Base-by-base conservation (phyloP, 345 rosid species). In the Euphorbia tirucalli region DNA sequence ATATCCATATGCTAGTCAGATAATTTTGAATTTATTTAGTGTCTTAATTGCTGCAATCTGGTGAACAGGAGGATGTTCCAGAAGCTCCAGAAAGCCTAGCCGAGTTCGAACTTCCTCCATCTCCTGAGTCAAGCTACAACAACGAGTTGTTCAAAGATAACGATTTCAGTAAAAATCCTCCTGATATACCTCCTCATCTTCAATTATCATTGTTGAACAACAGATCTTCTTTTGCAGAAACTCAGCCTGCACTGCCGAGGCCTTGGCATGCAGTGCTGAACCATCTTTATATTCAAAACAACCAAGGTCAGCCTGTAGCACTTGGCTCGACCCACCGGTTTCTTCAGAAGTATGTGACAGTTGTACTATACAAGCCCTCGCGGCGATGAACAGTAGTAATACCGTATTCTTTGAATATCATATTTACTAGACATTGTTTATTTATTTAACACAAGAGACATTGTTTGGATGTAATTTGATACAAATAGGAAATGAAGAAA, bases 111-210 rank as follows among this genome's bases (percentile, higher is more conserved):
- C 21, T 75, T 65, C 89, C 93, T 43, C 76, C 88, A 57, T 89
- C 93, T 27, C 93, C 93, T 0, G 66, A 68, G 63, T 82, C 85
- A 70, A 87, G 90, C 78, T 89, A 89, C 59, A 68, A 77, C 65
- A 87, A 70, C 52, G 70, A 69, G 52, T 46, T 76, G 16, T 39
- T 85, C 22, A 56, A 30, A 7, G 85, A 81, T 6, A 65, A 24
- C 3, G 93, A 89, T 74, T 83, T 87, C 32, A 72, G 83, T 48
- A 87, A 85, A 79, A 78, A 68, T 28, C 93, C 90, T 1, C 93
- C 90, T 7, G 85, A 80, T 3, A 75, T 89, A 35, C 93, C 93
- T 64, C 86, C 89, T 50, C 87, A 85, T 30, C 80, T 89, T 72
- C 75, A 66, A 48, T 61, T 31, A 32, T 77, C 81, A 21, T 50